These are phyloP conservation scores for Teratosphaeria nubilosa DNA, from an alignment of 2,329 filamentous ascomycete species.

Conservation along the genomic window DNA sequence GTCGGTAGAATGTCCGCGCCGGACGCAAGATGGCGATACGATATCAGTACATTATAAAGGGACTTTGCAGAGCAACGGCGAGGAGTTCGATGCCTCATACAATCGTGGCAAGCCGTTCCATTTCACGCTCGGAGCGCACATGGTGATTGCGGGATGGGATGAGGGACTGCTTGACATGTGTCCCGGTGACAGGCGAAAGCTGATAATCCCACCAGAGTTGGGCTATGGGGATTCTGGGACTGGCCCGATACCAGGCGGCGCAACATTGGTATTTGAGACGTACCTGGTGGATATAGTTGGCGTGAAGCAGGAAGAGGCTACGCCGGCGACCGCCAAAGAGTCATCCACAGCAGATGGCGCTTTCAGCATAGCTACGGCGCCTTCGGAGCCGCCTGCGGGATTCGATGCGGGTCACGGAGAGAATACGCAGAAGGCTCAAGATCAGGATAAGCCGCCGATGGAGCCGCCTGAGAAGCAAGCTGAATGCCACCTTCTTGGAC, in stretches of 20 bases:
- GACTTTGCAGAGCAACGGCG: slow-evolving; percentile 47
- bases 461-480: slow-evolving; percentile 31
- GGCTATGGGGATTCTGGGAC: slow-evolving; percentile 69
- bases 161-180: slow-evolving; percentile 87
- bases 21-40: slow-evolving; percentile 36
- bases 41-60: slow-evolving; percentile 42
- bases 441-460: not conserved
- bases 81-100: slow-evolving; percentile 70
- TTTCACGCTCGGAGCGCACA: slow-evolving; percentile 69
- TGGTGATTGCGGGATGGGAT: slow-evolving; percentile 94
- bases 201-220: slow-evolving; percentile 80
- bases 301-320: slow-evolving; percentile 33
- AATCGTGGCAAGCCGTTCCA: slow-evolving; percentile 64
- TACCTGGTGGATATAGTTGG: slow-evolving; percentile 76
- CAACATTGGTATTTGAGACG: slow-evolving; percentile 84
- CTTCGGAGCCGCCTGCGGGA: slow-evolving; percentile 8
- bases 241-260: slow-evolving; percentile 65
- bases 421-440: slow-evolving; percentile 3
- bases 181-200: slow-evolving; percentile 77
- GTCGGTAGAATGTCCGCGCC: slow-evolving; percentile 33
- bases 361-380: slow-evolving; percentile 18
- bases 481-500: slow-evolving; percentile 78
- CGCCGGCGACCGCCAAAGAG: slow-evolving; percentile 1
- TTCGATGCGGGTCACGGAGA: slow-evolving; percentile 6
- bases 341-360: slow-evolving; percentile 7